These are phyloP conservation scores for Ochromonas danica DNA, from an alignment of 108 stramenopile genomes.

Conservation along the genomic window DNA sequence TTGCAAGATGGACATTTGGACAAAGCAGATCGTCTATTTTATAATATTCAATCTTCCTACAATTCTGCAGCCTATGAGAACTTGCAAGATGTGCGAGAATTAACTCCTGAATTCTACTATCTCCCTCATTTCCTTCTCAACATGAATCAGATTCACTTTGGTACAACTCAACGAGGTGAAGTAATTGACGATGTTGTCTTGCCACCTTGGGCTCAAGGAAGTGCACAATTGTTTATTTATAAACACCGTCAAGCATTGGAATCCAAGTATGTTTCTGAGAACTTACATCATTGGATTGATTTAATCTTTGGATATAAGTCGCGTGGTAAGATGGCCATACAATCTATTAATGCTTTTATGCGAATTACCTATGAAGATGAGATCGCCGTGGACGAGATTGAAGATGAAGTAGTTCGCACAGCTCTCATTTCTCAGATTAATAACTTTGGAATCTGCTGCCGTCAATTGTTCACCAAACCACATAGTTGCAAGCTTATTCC, in stretches of 20 bases:
- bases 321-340: conserved; percentile 41
- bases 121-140: conserved; percentile 64
- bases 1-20: conserved; percentile 35
- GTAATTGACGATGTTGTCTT: conserved; percentile 49
- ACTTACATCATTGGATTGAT: conserved; percentile 55
- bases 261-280: conserved; percentile 45
- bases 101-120: conserved; percentile 97
- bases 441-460: conserved; percentile 57
- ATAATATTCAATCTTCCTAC: neutral
- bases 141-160: conserved; percentile 47
- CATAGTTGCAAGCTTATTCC: conserved; percentile 50
- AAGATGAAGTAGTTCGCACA: conserved; percentile 44
- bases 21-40: conserved; percentile 31
- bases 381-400: conserved; percentile 49
- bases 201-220: conserved; percentile 63
- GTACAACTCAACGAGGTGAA: conserved; percentile 46
- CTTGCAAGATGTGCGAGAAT: conserved; percentile 81
- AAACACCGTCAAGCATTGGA: conserved; percentile 55
- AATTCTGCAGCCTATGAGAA: conserved; percentile 1
- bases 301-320: conserved; percentile 55
- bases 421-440: conserved; percentile 58
- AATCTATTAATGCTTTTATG: conserved; percentile 54
- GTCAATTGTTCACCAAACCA: conserved; percentile 43
- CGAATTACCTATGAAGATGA: conserved; percentile 56
- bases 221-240: conserved; percentile 49